Conservation (phyloP, 768 basidiomycete species). For the Boletus vinaceobasis region DNA sequence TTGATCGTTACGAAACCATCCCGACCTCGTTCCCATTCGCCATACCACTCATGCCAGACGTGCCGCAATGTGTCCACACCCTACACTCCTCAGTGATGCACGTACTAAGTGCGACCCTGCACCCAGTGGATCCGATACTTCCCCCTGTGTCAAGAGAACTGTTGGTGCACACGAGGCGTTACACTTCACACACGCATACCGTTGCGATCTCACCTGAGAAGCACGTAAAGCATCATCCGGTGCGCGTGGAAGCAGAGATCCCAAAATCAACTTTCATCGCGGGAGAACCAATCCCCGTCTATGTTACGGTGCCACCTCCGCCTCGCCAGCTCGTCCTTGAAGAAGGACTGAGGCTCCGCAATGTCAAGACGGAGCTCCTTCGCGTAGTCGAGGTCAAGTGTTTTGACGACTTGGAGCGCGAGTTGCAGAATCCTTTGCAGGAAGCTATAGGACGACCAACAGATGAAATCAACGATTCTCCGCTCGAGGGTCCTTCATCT, state of each 20-base stretch:
- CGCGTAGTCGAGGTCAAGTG: constrained; percentile 57
- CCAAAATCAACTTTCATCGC: constrained; percentile 68
- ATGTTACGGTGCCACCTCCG: constrained; percentile 79
- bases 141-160: constrained; percentile 52
- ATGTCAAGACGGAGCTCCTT: constrained; percentile 76
- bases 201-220: constrained; percentile 61
- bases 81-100: constrained; percentile 71
- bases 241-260: constrained; percentile 64
- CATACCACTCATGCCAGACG: constrained; percentile 73
- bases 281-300: constrained; percentile 74
- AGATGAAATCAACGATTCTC: constrained; percentile 13
- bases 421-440: constrained; percentile 28
- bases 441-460: constrained; percentile 15
- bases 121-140: constrained; percentile 41
- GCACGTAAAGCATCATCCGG: constrained; percentile 57
- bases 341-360: constrained; percentile 71
- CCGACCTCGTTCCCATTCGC: constrained; percentile 76
- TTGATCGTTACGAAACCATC: constrained; percentile 36
- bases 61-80: constrained; percentile 80
- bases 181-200: constrained; percentile 58
- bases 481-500: constrained; percentile 33
- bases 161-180: constrained; percentile 70
- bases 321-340: constrained; percentile 61
- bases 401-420: constrained; percentile 35
- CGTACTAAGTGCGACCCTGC: constrained; percentile 62